Base-by-base conservation (phyloP, 2,329 filamentous ascomycete genomes). In the Coniochaeta ligniaria region DNA sequence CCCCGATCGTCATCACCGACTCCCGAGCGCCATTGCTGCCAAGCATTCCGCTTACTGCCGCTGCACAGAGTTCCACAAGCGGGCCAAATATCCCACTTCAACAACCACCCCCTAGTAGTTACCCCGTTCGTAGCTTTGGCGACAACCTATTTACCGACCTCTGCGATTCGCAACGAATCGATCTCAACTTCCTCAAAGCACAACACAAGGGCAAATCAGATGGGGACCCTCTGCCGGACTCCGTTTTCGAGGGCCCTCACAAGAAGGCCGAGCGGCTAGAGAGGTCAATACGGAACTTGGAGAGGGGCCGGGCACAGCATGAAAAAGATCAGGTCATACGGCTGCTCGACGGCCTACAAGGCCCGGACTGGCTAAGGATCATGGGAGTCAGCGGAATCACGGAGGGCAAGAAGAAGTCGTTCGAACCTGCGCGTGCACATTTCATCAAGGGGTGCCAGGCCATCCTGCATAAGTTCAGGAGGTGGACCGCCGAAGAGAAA, bases 401-500 rank as follows among this genome's bases (percentile, higher is more conserved):
- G 0, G 93, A 97, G 69, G 86, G 86, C 24, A 91, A 91, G 69
- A 94, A 91, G 75, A 95, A 90, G 72, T 84, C 88, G 33, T 97
- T 92, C 73, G 92, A 96, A 73, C 87, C 89, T 2, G 95, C 95
- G 63, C 85, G 95, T 31, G 83, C 88, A 62, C 87, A 94, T 71
- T 96, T 97, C 71, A 89, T 97, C 67, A 83, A 82, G 60, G 92
- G 96, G 63, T 93, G 96, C 61, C 83, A 91, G 64, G 82, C 83
- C 0, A 87, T 98, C 33, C 81, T 98, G 22, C 86, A 91, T 64
- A 98, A 97, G 71, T 98, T 97, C 71, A 84, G 87, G 58, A 80
- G 84, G 60, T 98, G 93, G 93, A 92, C 88, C 63, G 83, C 93
- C 63, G 91, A 96, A 71, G 95, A 99, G 73, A 96, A 93, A 77